phyloP scores from a whole-genome alignment of 1,284 basidiomycete genomes.

The Melanopsichium pennsylvanicum region DNA sequence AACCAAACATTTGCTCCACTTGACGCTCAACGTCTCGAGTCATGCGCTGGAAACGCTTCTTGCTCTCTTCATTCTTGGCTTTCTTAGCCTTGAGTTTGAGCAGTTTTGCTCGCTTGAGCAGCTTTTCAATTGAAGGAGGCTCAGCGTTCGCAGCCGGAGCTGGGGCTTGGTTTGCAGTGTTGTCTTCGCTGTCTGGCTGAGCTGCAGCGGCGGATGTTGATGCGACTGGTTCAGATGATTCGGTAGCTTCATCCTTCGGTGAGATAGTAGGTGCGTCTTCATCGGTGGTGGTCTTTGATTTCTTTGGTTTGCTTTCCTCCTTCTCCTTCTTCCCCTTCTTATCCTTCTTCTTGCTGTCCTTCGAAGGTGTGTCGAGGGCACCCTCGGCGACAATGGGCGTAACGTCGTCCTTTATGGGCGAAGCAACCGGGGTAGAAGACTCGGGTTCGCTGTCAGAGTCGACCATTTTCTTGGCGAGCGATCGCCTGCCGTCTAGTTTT shows the following conservation, averaged over 20 bases:
- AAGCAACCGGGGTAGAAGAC: slow-evolving; percentile 1
- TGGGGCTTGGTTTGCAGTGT: background rate
- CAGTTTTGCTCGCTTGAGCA: slow-evolving; percentile 61
- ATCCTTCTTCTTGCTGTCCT: slow-evolving; percentile 24
- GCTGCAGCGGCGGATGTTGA: slow-evolving; percentile 24
- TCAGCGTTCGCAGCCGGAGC: slow-evolving; percentile 10
- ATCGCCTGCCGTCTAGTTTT: slow-evolving; percentile 49
- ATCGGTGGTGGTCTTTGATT: background rate
- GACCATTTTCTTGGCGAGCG: slow-evolving; percentile 39
- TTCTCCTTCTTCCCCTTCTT: slow-evolving; percentile 27
- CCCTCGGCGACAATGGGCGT: background rate
- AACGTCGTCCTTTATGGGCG: slow-evolving; percentile 11
- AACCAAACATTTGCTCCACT: slow-evolving; percentile 51
- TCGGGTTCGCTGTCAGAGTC: slow-evolving; percentile 38
- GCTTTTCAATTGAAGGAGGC: slow-evolving; percentile 38
- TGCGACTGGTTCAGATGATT: slow-evolving; percentile 14
- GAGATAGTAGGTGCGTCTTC: background rate
- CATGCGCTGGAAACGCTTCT: slow-evolving; percentile 27
- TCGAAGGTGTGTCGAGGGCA: slow-evolving; percentile 8
- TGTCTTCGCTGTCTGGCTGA: background rate
- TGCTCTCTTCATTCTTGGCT: slow-evolving; percentile 55
- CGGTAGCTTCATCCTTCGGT: background rate
- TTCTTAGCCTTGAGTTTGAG: slow-evolving; percentile 61
- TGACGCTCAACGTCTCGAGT: slow-evolving; percentile 63
- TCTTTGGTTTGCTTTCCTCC: slow-evolving; percentile 14